phyloP scores from a whole-genome alignment of 345 rosid species.

The Odontarrhena argentea region DNA sequence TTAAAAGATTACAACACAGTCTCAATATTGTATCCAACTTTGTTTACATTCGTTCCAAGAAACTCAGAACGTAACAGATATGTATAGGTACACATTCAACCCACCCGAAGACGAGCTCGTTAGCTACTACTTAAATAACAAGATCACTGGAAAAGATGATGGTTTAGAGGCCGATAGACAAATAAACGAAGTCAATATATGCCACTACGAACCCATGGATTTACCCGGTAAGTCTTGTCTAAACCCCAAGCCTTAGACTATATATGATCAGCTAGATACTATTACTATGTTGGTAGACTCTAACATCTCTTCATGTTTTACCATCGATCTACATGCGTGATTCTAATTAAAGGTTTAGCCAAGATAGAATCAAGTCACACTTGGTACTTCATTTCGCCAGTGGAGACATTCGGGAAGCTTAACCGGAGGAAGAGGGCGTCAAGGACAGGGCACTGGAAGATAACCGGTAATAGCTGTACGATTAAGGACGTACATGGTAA shows the following conservation, averaged over 20 bases:
- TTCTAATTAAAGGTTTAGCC: conserved; percentile 30
- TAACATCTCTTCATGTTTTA: conserved; percentile 2
- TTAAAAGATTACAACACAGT: background rate
- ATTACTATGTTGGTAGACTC: background rate
- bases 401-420: conserved; percentile 32
- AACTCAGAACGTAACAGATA: background rate
- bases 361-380: conserved; percentile 33
- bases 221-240: conserved; percentile 31
- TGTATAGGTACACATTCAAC: conserved; percentile 37
- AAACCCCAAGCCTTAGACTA: background rate
- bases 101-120: conserved; percentile 40
- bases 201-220: conserved; percentile 31
- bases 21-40: background rate
- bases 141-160: conserved; percentile 24
- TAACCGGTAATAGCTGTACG: conserved; percentile 33
- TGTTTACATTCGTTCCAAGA: background rate
- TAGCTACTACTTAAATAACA: conserved; percentile 33
- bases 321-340: background rate
- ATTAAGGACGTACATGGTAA: conserved; percentile 30
- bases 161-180: conserved; percentile 16
- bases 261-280: too few species aligned
- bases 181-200: conserved; percentile 35
- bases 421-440: conserved; percentile 35
- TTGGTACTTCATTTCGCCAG: conserved; percentile 39
- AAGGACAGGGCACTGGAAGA: conserved; percentile 37